phyloP scores from a whole-genome alignment of 1,284 basidiomycete genomes.

The Ustilago vetiveriae region DNA sequence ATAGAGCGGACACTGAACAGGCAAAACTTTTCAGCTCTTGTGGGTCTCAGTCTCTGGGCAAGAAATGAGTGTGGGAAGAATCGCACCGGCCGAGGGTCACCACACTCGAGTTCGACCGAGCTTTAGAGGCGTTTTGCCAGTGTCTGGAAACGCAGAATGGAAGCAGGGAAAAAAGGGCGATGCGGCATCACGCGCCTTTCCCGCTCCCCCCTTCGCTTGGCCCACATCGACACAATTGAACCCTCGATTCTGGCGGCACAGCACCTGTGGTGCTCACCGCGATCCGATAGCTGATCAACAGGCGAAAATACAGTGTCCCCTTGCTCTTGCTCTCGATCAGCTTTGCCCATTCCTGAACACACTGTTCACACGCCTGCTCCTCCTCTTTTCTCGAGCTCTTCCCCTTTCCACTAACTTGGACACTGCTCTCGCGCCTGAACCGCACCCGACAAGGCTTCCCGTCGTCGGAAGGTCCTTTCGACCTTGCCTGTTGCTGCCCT shows the following conservation, averaged over 20 bases:
- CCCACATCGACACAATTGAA: no score
- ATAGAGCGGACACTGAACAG: no score
- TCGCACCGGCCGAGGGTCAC: not conserved
- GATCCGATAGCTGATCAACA: not conserved
- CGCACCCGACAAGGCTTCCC: not conserved
- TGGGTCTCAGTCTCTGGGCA: not conserved
- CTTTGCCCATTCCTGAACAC: no score
- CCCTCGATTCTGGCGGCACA: conserved; percentile 13
- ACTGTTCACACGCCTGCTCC: conserved; percentile 8
- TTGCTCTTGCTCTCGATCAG: no score
- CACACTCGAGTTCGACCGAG: not conserved
- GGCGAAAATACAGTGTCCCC: conserved; percentile 7
- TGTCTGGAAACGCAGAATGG: no score
- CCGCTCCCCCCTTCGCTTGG: not conserved
- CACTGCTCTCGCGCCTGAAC: conserved; percentile 5
- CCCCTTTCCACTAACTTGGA: no score
- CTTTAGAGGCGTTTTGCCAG: no score
- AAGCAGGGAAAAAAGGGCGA: no score
- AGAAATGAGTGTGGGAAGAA: no score
- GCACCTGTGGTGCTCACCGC: not conserved
- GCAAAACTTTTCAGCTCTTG: no score
- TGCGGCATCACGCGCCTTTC: not conserved
- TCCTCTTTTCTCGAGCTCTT: not conserved
- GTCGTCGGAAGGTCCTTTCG: not conserved
- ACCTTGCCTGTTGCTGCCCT: conserved; percentile 11